Conservation (phyloP, 1,284 basidiomycete species). For the Heterobasidion parviporum region DNA sequence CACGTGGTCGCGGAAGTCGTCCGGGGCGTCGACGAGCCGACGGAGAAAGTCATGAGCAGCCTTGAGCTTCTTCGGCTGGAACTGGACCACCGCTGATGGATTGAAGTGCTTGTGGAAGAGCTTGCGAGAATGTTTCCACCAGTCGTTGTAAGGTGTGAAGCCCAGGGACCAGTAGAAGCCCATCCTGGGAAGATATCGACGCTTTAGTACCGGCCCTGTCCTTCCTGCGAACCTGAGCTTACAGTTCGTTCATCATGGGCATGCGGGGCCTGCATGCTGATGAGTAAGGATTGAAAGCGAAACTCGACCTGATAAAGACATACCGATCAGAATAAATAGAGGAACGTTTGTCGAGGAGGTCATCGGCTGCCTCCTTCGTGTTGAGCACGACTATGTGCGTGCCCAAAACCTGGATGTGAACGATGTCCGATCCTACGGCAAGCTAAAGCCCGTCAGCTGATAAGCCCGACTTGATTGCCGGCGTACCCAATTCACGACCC, state of each 20-base stretch:
- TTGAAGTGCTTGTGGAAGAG: constrained; percentile 14
- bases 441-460: neutral
- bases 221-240: neutral
- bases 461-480: neutral
- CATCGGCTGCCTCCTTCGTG: constrained; percentile 15
- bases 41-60: constrained; percentile 13
- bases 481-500: constrained; percentile 12
- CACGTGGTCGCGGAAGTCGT: constrained; percentile 13
- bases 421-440: constrained; percentile 12
- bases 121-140: constrained; percentile 12
- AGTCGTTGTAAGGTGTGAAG: constrained; percentile 14
- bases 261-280: constrained; percentile 6
- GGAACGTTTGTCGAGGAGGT: constrained; percentile 16
- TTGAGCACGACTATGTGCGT: constrained; percentile 15
- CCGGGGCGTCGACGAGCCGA: constrained; percentile 10
- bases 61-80: constrained; percentile 12
- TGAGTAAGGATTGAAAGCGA: neutral
- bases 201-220: neutral
- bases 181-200: constrained; percentile 7
- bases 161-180: constrained; percentile 15
- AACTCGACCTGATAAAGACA: neutral
- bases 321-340: constrained; percentile 17
- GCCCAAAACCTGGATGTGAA: constrained; percentile 14
- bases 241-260: constrained; percentile 15
- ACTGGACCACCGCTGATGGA: constrained; percentile 11